phyloP scores from a whole-genome alignment of 257 asterid species.

The Leptodermis oblonga region DNA sequence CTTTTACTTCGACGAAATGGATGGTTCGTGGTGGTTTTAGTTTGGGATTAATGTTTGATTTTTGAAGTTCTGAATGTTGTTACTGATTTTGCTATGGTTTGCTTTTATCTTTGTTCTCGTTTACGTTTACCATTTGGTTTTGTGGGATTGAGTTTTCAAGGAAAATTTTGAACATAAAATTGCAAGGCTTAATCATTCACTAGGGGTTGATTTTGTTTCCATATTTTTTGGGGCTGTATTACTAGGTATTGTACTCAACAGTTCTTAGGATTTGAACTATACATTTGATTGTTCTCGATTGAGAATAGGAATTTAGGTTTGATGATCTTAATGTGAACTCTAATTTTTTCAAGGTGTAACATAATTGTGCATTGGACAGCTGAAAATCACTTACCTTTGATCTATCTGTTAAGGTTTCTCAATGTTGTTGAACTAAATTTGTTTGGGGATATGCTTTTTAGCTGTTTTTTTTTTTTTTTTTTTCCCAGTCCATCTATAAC shows the following conservation, averaged over 20 bases:
- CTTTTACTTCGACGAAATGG: background rate
- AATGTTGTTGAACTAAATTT: background rate
- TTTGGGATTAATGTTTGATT: background rate
- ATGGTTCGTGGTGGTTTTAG: background rate
- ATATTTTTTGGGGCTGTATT: background rate
- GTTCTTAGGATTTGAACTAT: background rate
- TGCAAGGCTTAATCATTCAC: background rate
- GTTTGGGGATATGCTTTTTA: background rate
- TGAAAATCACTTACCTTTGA: background rate
- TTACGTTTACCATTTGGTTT: background rate
- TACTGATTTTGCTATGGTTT: background rate
- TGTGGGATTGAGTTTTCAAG: background rate
- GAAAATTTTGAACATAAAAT: too few species aligned
- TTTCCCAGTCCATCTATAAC: too few species aligned
- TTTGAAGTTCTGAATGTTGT: background rate
- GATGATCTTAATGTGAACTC: background rate
- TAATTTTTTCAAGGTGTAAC: background rate
- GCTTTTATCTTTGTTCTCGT: background rate
- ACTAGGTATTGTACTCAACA: background rate
- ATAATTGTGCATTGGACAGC: conserved; percentile 1
- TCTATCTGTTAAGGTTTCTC: background rate
- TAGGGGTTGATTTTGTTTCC: background rate
- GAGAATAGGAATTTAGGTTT: background rate
- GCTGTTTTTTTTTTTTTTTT: background rate
- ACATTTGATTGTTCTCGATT: background rate